Evolutionary conservation across 495 filamentous ascomycete genomes (phyloP).

Genomic region (Echria macrotheca): DNA sequence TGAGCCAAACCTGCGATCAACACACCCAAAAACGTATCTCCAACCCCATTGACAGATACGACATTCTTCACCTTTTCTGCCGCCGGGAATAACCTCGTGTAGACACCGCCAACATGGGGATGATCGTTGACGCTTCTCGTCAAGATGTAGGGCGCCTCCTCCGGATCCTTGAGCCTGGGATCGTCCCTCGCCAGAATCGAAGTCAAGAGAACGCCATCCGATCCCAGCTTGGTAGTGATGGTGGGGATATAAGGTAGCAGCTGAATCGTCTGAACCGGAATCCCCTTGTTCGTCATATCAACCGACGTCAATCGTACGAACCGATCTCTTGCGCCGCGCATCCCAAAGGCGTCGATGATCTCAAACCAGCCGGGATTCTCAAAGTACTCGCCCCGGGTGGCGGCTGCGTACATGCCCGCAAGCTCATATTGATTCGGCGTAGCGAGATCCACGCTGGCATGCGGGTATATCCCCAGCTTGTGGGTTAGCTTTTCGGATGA

Average conservation of each 20-base stretch:
- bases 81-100: slow-evolving; percentile 74
- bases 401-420: slow-evolving; percentile 63
- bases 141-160: slow-evolving; percentile 62
- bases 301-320: slow-evolving; percentile 56
- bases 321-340: slow-evolving; percentile 51
- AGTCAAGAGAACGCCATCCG: slow-evolving; percentile 71
- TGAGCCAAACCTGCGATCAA: slow-evolving; percentile 60
- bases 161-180: slow-evolving; percentile 52
- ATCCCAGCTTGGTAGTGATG: slow-evolving; percentile 79
- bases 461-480: slow-evolving; percentile 52
- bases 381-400: slow-evolving; percentile 58
- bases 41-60: slow-evolving; percentile 88
- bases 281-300: slow-evolving; percentile 66
- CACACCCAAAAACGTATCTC: slow-evolving; percentile 86
- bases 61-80: slow-evolving; percentile 62
- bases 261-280: slow-evolving; percentile 75
- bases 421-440: slow-evolving; percentile 84
- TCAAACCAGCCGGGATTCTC: slow-evolving; percentile 69
- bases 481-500: background rate
- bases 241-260: slow-evolving; percentile 82
- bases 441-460: slow-evolving; percentile 58
- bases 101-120: slow-evolving; percentile 66
- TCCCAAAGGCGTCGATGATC: slow-evolving; percentile 69
- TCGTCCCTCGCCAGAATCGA: slow-evolving; percentile 62
- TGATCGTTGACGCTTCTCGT: slow-evolving; percentile 48